Evolutionary conservation across 2,329 filamentous ascomycete genomes (phyloP).

Genomic region (Botryotinia convoluta): DNA sequence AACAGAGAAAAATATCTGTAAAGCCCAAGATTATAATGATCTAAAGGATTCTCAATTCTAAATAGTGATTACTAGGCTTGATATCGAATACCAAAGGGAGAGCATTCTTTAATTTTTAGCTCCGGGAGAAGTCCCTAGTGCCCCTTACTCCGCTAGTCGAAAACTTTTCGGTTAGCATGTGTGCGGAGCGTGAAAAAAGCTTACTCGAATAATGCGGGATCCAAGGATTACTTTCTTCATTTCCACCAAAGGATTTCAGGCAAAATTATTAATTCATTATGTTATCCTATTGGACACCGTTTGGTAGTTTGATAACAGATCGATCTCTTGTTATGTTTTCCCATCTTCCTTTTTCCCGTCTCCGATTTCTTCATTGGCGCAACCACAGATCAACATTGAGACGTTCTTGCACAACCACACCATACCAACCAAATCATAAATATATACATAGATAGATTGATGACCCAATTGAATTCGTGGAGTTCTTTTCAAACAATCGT

Average conservation of each 20-base stretch:
- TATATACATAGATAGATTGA: background rate
- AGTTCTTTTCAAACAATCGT: background rate
- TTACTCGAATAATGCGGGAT: background rate
- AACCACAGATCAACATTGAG: background rate
- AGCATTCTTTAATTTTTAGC: background rate
- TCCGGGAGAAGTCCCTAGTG: background rate
- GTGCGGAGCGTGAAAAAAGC: background rate
- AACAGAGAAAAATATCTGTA: background rate
- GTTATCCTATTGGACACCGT: background rate
- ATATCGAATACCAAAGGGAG: background rate
- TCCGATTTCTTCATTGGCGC: background rate
- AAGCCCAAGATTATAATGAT: background rate
- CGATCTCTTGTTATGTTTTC: background rate
- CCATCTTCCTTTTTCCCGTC: background rate
- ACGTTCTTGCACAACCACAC: slow-evolving; percentile 6
- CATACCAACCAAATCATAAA: background rate
- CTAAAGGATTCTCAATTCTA: background rate
- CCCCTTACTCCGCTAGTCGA: background rate
- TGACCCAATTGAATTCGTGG: background rate
- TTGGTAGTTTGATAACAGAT: background rate
- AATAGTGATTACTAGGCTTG: background rate
- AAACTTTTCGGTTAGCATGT: background rate
- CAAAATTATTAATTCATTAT: background rate
- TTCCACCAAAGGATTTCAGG: background rate
- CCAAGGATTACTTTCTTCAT: background rate